Evolutionary conservation across 495 filamentous ascomycete species (phyloP), one percentile per base, ranked within the genome.

Genomic region (Hypoxylon crocopeplum): DNA sequence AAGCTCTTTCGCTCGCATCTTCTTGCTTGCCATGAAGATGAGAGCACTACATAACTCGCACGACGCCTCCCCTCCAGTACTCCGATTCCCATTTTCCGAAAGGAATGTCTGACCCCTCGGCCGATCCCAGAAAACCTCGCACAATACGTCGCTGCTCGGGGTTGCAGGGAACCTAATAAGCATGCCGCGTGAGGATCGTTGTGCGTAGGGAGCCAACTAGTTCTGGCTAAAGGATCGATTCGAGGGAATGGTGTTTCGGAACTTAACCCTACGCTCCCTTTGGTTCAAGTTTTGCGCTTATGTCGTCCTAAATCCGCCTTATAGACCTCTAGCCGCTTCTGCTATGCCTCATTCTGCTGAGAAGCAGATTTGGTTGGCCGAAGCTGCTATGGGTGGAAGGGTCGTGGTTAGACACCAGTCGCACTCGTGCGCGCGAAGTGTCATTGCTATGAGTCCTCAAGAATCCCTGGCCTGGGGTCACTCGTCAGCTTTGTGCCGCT

Each of bases 241-340:
- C 69, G 67, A 74, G 79, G 77, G 83, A 81, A 82, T 77, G 75
- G 75, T 40, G 74, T 72, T 70, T 84, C 79, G 86, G 86, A 89
- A 88, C 86, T 88, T 90, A 90, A 90, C 87, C 87, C 87, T 90
- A 90, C 85, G 75, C 68, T 69, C 69, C 72, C 74, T 81, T 80
- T 84, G 84, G 86, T 80, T 39, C 67, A 58, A 80, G 79, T 72
- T 62, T 76, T 78, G 73, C 74, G 71, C 69, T 74, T 53, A 75
- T 57, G 71, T 74, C 72, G 71, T 74, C 69, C 62, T 29, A 3
- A 48, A 68, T 33, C 60, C 55, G 64, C 71, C 69, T 79, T 79
- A 53, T 77, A 80, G 50, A 61, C 50, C 41, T 11, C 62, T 48
- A 4, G 62, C 48, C 37, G 62, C 38, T 12, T 61, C 58, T 30